Evolutionary conservation across 306 rosid genomes (phyloP), one percentile per base, ranked within the genome.

Genomic region (Datisca glomerata): DNA sequence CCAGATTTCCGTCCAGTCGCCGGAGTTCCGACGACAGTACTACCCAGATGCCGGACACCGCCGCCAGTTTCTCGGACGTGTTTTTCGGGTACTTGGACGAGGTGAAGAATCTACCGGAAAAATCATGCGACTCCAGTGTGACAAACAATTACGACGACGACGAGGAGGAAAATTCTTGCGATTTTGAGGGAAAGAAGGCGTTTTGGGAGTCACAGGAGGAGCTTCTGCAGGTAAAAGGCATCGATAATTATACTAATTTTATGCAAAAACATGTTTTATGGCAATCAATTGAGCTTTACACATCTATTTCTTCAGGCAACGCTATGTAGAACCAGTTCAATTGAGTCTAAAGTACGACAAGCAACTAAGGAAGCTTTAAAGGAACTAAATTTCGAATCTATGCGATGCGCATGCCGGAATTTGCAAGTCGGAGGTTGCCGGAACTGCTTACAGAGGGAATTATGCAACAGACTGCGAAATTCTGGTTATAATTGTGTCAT

Each of bases 401-500:
- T 22, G 47, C 27, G 37, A n/a, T 82, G 96, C 47, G 23, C 48
- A 23, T 87, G 94, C 54, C 29, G 41, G 33, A 59, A 10, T 6
- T 55, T 57, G 7, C 56, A 18, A 41, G 12, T 22, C 23, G 73
- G 37, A 21, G 68, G 69, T 47, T 86, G 96, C 81, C 68, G 81
- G 68, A 49, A 38, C 39, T 87, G 96, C 66, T 60, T 72, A 51
- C 75, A 24, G 27, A 67, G 71, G 38, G 76, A 76, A 49, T 42
- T 87, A 39, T 69, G 87, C 49, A 44, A 57, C 14, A 76, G 72
- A 18, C 71, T 87, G 0, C 8, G 51, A 24, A 61, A 53, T 22
- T 59, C 65, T 12, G 85, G 94, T 14, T 76, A 49, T 61, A 71
- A 82, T 44, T 87, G 72, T 21, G 48, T 62, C 29, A 49, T 87